Conservation (phyloP, 495 filamentous ascomycete species). For the Paragyromitra xinjiangensis region DNA sequence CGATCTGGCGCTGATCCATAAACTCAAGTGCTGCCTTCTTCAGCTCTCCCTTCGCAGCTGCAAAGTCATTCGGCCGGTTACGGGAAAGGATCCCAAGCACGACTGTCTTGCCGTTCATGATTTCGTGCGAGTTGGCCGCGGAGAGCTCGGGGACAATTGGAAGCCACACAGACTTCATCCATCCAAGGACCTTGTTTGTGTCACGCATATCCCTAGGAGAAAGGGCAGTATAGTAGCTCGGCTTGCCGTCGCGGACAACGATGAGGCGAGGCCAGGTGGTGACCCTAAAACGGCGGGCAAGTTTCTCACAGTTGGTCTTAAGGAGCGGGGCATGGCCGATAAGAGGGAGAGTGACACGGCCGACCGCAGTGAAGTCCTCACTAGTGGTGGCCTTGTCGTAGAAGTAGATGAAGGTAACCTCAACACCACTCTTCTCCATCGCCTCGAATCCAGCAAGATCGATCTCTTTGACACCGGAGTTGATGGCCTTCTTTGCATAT, state of each 20-base stretch:
- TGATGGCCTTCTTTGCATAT: conserved; percentile 84
- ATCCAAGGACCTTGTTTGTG: conserved; percentile 76
- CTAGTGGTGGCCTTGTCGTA: conserved; percentile 92
- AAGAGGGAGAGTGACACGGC: conserved; percentile 81
- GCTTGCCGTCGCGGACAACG: conserved; percentile 85
- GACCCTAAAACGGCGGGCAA: conserved; percentile 87
- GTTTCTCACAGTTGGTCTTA: conserved; percentile 77
- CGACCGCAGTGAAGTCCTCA: conserved; percentile 90
- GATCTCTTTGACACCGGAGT: conserved; percentile 80
- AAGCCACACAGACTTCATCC: conserved; percentile 97
- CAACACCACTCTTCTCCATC: conserved; percentile 83
- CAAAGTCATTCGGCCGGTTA: conserved; percentile 80
- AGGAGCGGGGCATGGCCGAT: conserved; percentile 92
- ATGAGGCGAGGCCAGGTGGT: conserved; percentile 92
- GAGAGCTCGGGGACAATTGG: conserved; percentile 97
- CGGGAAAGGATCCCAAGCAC: conserved; percentile 89
- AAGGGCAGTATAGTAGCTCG: conserved; percentile 85
- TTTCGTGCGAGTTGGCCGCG: conserved; percentile 85
- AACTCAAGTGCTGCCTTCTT: conserved; percentile 95
- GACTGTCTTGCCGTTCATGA: conserved; percentile 92
- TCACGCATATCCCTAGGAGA: conserved; percentile 91
- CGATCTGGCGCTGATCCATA: conserved; percentile 93
- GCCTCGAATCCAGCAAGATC: conserved; percentile 78
- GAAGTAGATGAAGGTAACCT: conserved; percentile 96
- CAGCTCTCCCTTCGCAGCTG: conserved; percentile 81